Conservation (phyloP, 108 stramenopile genomes). For the Pseudonitzschia delicatissima region DNA sequence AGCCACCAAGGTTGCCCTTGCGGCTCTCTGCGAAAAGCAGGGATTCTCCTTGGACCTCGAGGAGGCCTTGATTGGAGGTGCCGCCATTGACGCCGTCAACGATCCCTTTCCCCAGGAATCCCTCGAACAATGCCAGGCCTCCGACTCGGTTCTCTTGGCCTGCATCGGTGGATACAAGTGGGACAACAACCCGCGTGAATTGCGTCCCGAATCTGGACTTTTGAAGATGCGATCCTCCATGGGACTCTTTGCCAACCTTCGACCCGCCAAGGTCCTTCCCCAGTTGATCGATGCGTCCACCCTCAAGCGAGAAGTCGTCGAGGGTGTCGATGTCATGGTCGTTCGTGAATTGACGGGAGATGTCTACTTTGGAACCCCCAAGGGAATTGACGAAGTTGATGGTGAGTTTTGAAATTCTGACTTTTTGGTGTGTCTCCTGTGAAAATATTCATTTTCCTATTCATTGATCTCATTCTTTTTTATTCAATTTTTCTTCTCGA, state of each 20-base stretch:
- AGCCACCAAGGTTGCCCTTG: constrained; percentile 79
- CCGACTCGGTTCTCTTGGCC: constrained; percentile 93
- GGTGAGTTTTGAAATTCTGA: too few species aligned
- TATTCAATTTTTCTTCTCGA: too few species aligned
- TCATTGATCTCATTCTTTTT: too few species aligned
- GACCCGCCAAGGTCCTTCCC: constrained; percentile 94
- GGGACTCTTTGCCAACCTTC: constrained; percentile 95
- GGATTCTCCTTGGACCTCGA: constrained; percentile 85
- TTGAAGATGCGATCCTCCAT: constrained; percentile 95
- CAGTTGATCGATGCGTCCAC: constrained; percentile 95
- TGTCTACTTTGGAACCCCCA: constrained; percentile 99
- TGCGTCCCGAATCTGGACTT: constrained; percentile 93
- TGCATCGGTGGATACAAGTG: constrained; percentile 99
- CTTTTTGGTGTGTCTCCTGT: too few species aligned
- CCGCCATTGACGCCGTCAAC: constrained; percentile 89
- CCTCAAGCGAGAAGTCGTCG: constrained; percentile 95
- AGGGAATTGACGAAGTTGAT: constrained; percentile 91
- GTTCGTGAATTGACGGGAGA: constrained; percentile 98
- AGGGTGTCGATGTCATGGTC: constrained; percentile 97
- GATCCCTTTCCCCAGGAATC: constrained; percentile 95
- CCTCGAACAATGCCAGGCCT: constrained; percentile 75
- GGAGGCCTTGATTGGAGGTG: constrained; percentile 95
- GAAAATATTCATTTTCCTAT: too few species aligned
- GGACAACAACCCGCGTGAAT: constrained; percentile 93
- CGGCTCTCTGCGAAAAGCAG: constrained; percentile 53